Evolutionary conservation across 2,329 filamentous ascomycete species (phyloP).

Genomic region (Fusarium denticulatum): DNA sequence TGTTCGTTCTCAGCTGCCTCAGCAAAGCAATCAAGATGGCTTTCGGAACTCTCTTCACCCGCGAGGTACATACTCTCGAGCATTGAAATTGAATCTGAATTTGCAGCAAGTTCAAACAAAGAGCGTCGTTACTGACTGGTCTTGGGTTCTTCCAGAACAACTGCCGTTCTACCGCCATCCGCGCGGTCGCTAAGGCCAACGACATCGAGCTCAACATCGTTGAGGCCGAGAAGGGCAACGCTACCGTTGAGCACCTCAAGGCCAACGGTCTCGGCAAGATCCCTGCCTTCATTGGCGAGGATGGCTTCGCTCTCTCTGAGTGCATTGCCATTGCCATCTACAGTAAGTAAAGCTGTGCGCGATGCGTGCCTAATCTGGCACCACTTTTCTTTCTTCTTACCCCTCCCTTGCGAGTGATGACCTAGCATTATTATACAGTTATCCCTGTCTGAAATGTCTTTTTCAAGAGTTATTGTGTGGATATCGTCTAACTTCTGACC

Average conservation of each 20-base stretch:
- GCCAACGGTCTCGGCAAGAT: constrained; percentile 90
- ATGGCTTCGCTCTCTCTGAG: constrained; percentile 91
- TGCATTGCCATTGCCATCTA: constrained; percentile 96
- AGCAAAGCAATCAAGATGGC: constrained; percentile 73
- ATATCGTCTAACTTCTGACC: constrained; percentile 88
- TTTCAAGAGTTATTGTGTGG: constrained; percentile 72
- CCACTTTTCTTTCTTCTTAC: constrained; percentile 44
- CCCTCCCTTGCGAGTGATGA: constrained; percentile 67
- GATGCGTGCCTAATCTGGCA: constrained; percentile 14
- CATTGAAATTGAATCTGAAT: constrained; percentile 27
- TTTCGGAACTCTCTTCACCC: constrained; percentile 98
- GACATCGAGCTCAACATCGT: constrained; percentile 90
- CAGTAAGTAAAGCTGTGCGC: constrained; percentile 70
- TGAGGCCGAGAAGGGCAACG: constrained; percentile 71
- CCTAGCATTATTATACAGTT: constrained; percentile 84
- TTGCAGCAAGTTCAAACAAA: constrained; percentile 20
- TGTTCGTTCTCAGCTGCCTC: constrained; percentile 43
- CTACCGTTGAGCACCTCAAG: constrained; percentile 82
- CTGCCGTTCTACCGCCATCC: constrained; percentile 87
- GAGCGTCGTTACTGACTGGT: constrained; percentile 49
- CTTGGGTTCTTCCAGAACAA: constrained; percentile 71
- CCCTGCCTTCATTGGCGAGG: constrained; percentile 89
- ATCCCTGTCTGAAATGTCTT: constrained; percentile 93
- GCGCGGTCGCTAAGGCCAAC: constrained; percentile 97
- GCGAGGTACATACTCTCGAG: constrained; percentile 66